Base-by-base conservation (phyloP, 345 rosid species). In the Euphorbia pulcherrima region DNA sequence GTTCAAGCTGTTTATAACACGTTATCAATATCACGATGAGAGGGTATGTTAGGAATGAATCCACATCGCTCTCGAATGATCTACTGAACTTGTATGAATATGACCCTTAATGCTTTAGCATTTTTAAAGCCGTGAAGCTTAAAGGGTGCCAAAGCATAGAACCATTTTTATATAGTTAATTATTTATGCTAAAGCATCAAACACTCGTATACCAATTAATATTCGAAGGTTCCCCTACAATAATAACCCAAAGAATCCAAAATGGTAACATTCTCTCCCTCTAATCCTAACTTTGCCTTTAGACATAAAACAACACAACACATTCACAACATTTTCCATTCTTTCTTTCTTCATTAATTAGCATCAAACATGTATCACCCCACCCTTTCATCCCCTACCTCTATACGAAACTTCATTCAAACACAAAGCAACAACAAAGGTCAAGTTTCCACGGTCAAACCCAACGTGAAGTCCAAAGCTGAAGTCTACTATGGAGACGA, bases 401-500 rank as follows among this genome's bases (percentile, higher is more conserved):
- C 74, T 20, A 30, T 63, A n/a, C 24, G 46, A 52, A 53, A 47
- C 24, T 24, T 4, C 46, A 64, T 51, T 68, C 23, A 35, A 23
- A 44, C n/a, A 28, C 29, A 28, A 47, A 56, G 41, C 20, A 56
- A 28, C 37, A 33, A 33, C 37, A 33, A 33, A 23, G 6, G 33
- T 21, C 59, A 44, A 23, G 6, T 33, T 20, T 47, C 69, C 9
- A 30, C 13, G 61, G 66, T 50, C 66, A 35, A 51, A 54, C 55
- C 17, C 13, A 62, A 65, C 47, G 8, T 65, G 62, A 75, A 65
- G 55, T 60, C 73, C 67, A 64, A 12, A 23, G 78, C 74, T 10
- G 78, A 75, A 30, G 65, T 75, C 27, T 64, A 40, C 54, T 52
- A 75, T 60, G 78, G 78, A 23, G 67, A 59, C 39, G 74, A 69